These are phyloP conservation scores for Trichoderma sp. DNA, from an alignment of 2,329 filamentous ascomycete species.

Conservation along the genomic window DNA sequence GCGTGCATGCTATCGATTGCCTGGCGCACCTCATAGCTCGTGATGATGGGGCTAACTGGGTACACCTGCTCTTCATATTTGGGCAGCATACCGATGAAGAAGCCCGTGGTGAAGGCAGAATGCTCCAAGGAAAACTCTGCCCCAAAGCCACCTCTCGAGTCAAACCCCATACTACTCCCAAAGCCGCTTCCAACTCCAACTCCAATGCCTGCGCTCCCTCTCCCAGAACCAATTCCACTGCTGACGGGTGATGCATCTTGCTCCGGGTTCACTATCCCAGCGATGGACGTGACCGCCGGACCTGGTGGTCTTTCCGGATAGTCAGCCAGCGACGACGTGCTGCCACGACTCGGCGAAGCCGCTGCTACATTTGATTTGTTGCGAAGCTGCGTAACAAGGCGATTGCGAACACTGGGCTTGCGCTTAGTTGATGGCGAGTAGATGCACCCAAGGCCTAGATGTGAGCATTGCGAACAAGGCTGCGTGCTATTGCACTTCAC, in stretches of 20 bases:
- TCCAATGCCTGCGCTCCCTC: not conserved
- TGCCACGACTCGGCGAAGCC: not conserved
- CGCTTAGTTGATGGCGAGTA: slow-evolving; percentile 38
- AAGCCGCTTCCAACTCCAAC: not conserved
- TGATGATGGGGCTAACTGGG: slow-evolving; percentile 40
- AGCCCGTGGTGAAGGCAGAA: slow-evolving; percentile 31
- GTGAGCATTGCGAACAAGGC: slow-evolving; percentile 41
- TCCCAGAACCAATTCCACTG: not conserved
- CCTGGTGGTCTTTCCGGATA: slow-evolving; percentile 8
- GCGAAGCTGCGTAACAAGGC: slow-evolving; percentile 40
- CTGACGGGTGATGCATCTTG: not conserved
- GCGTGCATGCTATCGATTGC: slow-evolving; percentile 38
- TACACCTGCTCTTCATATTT: slow-evolving; percentile 41
- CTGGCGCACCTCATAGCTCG: slow-evolving; percentile 33
- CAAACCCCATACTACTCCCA: not conserved
- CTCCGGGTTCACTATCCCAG: slow-evolving; percentile 29
- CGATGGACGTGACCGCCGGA: slow-evolving; percentile 30
- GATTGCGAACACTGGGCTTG: slow-evolving; percentile 38
- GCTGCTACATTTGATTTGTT: slow-evolving; percentile 24
- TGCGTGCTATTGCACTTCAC: slow-evolving; percentile 39
- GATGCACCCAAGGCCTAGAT: slow-evolving; percentile 38
- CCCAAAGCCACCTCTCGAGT: not conserved
- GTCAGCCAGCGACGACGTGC: not conserved
- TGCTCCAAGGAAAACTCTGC: not conserved
- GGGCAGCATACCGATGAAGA: slow-evolving; percentile 37